Conservation (phyloP, 1,284 basidiomycete species). For the Melampsora larici-populina region DNA sequence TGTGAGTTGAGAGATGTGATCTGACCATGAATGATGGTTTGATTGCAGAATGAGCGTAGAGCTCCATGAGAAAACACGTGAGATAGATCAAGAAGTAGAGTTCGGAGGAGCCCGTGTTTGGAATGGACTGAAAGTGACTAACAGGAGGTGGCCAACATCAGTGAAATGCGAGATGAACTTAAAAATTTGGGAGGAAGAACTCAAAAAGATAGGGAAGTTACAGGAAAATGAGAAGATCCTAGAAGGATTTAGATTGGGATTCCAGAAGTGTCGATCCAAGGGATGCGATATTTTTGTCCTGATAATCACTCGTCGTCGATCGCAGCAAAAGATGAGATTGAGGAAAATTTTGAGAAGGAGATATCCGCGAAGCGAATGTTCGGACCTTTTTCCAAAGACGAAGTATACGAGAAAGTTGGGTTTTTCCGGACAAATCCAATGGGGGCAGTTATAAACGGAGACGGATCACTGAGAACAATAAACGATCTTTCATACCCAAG, state of each 20-base stretch:
- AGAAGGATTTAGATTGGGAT: slow-evolving; percentile 1
- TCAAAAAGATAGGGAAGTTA: background rate
- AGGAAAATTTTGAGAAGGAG: background rate
- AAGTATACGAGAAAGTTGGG: too few relatives aligned
- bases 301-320: background rate
- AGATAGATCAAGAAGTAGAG: background rate
- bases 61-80: background rate
- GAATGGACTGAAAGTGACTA: too few relatives aligned
- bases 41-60: too few relatives aligned
- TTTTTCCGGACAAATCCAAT: too few relatives aligned
- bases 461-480: slow-evolving; percentile 3
- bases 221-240: background rate
- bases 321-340: background rate
- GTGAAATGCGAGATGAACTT: too few relatives aligned
- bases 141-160: too few relatives aligned
- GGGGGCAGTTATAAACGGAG: slow-evolving; percentile 12
- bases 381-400: too few relatives aligned
- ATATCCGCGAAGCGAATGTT: background rate
- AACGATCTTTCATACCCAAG: slow-evolving; percentile 7
- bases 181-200: background rate
- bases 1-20: background rate
- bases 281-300: background rate
- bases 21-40: too few relatives aligned
- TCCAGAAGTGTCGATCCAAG: background rate
- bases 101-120: background rate